Evolutionary conservation across 768 basidiomycete species (phyloP), one percentile per base, ranked within the genome.

Genomic region (Panaeolus papilionaceus): DNA sequence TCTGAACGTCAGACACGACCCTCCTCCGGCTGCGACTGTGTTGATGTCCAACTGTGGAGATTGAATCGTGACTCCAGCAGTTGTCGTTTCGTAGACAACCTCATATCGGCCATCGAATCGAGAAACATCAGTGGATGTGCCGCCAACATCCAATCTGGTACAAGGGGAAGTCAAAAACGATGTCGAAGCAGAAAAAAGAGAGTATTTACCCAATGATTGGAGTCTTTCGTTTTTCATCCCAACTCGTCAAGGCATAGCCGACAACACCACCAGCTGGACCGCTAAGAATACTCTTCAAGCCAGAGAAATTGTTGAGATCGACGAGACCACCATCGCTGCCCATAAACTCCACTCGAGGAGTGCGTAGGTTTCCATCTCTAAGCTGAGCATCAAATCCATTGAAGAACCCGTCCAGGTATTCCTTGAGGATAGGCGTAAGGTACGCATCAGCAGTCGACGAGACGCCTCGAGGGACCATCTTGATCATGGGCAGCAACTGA

Each of bases 211-310:
- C 94, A 67, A 98, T 96, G 70, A 97, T 87, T 0, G 96, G 93
- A 39, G 85, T 80, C 72, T 86, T 89, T 71, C 82, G 76, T 70
- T 88, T 79, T 62, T 85, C 85, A 70, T 95, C 94, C 92, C 95
- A 98, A 72, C 94, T 95, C 3, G 94, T 96, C 71, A 95, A 80
- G 0, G 96, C 94, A 73, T 94, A 97, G 0, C 97, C 97, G 0
- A 99, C 97, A 5, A 99, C 97, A 3, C 96, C 96, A 2, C 96
- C 96, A 0, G 96, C 97, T 0, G 96, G 97, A 2, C 94, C 94
- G 72, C 93, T 95, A 42, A 98, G 78, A 70, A 98, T 96, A 70
- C 92, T 94, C 84, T 96, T 96, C 71, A 99, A 79, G 0, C 96
- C 97, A 0, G 94, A 95, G 76, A 99, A 98, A 73, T 93, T 92